phyloP scores from a whole-genome alignment of 2,329 filamentous ascomycete species.

The Torrubiella hemipterigena region DNA sequence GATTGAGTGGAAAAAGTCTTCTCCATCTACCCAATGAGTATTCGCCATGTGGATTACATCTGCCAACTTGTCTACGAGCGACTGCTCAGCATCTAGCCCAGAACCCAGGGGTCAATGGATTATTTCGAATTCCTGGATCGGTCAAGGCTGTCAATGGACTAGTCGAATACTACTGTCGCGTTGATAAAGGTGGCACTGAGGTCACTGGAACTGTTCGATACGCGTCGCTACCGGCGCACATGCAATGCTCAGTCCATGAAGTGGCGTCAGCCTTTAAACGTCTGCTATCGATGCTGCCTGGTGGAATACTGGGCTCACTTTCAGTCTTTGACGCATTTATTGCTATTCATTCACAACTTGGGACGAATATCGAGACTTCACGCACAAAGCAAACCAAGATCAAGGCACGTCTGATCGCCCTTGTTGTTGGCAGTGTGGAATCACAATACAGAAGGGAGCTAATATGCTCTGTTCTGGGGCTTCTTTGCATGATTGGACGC shows the following conservation, averaged over 20 bases:
- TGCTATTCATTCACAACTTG: conserved; percentile 45
- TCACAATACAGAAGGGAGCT: conserved; percentile 50
- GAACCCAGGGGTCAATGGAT: conserved; percentile 39
- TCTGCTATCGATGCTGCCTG: conserved; percentile 49
- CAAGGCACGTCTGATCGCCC: conserved; percentile 52
- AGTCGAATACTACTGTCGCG: conserved; percentile 50
- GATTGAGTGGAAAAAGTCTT: conserved; percentile 49
- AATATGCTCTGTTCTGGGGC: conserved; percentile 55
- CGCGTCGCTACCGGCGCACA: conserved; percentile 47
- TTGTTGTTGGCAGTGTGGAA: conserved; percentile 47
- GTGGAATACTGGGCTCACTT: conserved; percentile 53
- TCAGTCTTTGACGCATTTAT: conserved; percentile 50
- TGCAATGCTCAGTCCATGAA: conserved; percentile 49
- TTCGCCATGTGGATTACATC: conserved; percentile 39
- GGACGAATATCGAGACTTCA: conserved; percentile 36
- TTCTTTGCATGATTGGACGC: conserved; percentile 49
- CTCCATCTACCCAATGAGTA: conserved; percentile 49
- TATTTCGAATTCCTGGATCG: conserved; percentile 54
- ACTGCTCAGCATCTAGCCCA: conserved; percentile 53
- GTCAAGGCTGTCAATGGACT: conserved; percentile 41
- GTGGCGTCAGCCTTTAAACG: conserved; percentile 57
- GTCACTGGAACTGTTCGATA: conserved; percentile 47
- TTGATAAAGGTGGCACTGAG: conserved; percentile 32
- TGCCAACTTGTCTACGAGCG: conserved; percentile 56
- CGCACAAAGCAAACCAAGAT: conserved; percentile 42